Evolutionary conservation across 768 basidiomycete genomes (phyloP), one percentile per base, ranked within the genome.

Genomic region (Podaxis carcinomalis): DNA sequence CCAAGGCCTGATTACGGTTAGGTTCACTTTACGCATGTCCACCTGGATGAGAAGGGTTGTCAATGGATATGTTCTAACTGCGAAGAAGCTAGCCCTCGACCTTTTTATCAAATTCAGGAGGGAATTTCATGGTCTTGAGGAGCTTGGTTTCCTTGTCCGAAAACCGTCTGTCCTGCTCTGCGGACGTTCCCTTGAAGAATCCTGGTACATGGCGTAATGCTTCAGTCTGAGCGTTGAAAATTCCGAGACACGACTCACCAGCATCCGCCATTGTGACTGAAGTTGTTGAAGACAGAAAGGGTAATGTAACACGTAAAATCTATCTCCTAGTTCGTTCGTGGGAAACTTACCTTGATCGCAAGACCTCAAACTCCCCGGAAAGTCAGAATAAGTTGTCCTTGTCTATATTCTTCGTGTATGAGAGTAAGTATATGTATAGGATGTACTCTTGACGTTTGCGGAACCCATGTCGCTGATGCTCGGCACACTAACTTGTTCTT

Each of bases 21-120:
- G 68, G 72, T 98, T 97, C 63, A 98, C 94, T 80, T 98, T 95
- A 37, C 92, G 85, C 84, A 95, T 90, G 72, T 98, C 95, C 49
- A 97, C 94, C 92, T 92, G 23, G 11, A 28, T 27, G 9, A 25
- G 21, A 23, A 37, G 16, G 7, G 23, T 25, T 4, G 32, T 37
- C 5, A 32, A 49, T 37, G 28, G 37, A 40, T 21, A 21, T 11
- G 57, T 3, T 23, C 11, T 14, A 54, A 32, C 10, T 19, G 11
- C 14, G 28, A 60, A 32, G 53, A 39, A 36, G 19, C 37, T 44
- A 23, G 11, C 57, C n/a, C 36, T 67, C 50, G 58, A 87, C 90
- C 83, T 95, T 97, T 78, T 89, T 88, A 53, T 92, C 88, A 67
- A 95, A 97, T 68, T 90, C 84, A 0, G 89, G 71, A 5, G 95